These are phyloP conservation scores for Tetrastigma voinierianum DNA, from an alignment of 164 flowering plant species.

Conservation along the genomic window DNA sequence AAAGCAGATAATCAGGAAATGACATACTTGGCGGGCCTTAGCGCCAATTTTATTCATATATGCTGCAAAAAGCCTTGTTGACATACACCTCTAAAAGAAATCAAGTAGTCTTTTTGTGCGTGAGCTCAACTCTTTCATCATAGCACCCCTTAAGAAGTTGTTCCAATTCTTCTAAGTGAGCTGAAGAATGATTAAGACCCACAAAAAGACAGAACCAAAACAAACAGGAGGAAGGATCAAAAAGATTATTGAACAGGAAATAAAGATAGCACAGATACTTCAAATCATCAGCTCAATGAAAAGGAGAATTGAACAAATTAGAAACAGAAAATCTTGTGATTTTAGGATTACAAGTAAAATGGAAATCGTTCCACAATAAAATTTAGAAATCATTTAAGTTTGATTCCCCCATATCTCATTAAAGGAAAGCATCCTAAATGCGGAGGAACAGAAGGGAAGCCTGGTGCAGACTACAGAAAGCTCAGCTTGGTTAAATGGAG, in stretches of 20 bases:
- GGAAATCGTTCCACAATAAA: too few relatives aligned
- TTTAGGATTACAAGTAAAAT: too few relatives aligned
- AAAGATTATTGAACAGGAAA: not conserved
- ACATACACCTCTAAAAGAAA: conserved; percentile 99
- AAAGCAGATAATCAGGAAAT: not conserved
- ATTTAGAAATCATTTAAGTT: too few relatives aligned
- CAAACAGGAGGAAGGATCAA: not conserved
- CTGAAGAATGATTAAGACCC: conserved; percentile 30
- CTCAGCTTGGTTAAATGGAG: too few relatives aligned
- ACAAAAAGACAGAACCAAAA: not conserved
- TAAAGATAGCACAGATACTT: too few relatives aligned
- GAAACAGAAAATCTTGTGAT: too few relatives aligned
- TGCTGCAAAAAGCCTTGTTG: conserved; percentile 95
- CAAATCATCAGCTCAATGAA: too few relatives aligned
- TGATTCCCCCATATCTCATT: too few relatives aligned
- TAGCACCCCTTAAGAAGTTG: conserved; percentile 87
- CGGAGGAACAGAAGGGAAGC: too few relatives aligned
- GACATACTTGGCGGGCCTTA: conserved; percentile 90
- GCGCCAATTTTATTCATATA: conserved; percentile 79
- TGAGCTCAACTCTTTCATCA: conserved; percentile 89
- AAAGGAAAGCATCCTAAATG: too few relatives aligned
- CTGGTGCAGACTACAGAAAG: too few relatives aligned
- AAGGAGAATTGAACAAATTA: too few relatives aligned
- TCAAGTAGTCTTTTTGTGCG: conserved; percentile 87
- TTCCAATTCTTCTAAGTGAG: conserved; percentile 70